Evolutionary conservation across 768 basidiomycete species (phyloP).

Genomic region (Suillus lakei): DNA sequence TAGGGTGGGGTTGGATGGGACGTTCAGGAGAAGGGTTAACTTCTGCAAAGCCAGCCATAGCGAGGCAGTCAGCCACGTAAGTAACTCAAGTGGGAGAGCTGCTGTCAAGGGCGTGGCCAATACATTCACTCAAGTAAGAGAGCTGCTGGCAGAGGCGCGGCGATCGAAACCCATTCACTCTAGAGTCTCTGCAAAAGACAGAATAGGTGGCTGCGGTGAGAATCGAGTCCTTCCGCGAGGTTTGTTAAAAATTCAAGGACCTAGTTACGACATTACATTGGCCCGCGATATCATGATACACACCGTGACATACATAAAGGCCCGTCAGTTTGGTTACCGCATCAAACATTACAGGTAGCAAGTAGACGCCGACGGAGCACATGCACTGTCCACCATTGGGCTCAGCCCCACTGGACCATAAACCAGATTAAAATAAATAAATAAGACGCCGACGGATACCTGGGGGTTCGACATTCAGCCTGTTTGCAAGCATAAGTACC

Average conservation of each 20-base stretch:
- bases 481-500: neutral
- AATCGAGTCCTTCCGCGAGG: neutral
- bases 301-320: neutral
- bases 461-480: neutral
- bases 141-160: neutral
- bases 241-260: neutral
- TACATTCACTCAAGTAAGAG: no score
- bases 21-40: no score
- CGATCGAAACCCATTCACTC: neutral
- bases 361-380: neutral
- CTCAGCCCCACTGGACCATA: no score
- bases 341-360: neutral
- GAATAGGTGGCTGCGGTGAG: neutral
- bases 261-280: neutral
- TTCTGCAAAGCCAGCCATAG: no score
- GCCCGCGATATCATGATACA: neutral
- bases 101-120: no score
- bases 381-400: no score
- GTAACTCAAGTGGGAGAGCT: neutral
- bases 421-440: no score
- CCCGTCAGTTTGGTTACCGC: neutral
- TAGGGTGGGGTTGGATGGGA: no score
- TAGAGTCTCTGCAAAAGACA: neutral
- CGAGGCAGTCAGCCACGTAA: no score
- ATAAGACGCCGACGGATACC: neutral